Evolutionary conservation across 139 green algal species (phyloP).

Genomic region (Chlamydomonas sphaeroides): DNA sequence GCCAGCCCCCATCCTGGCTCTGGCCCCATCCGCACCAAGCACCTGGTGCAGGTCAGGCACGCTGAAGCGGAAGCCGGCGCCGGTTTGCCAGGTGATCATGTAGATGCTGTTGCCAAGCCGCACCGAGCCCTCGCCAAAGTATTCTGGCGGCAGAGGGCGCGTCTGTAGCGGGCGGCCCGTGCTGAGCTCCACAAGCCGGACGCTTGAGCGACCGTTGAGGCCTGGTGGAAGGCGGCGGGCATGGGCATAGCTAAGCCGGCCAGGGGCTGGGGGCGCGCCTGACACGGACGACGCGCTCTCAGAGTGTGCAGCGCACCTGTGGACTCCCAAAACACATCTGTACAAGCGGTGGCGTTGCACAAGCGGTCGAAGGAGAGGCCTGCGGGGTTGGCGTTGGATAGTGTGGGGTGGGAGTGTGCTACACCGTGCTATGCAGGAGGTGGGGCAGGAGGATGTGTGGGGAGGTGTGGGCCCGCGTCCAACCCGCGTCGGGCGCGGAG

Average conservation of each 20-base stretch:
- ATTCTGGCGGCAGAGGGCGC: too few species aligned
- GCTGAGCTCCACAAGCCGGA: too few species aligned
- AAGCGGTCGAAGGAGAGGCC: constrained; percentile 74
- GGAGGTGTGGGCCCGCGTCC: too few species aligned
- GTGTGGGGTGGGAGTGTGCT: too few species aligned
- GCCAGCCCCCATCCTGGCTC: too few species aligned
- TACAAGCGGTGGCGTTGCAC: constrained; percentile 59
- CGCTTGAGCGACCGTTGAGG: constrained; percentile 75
- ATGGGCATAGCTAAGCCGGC: too few species aligned
- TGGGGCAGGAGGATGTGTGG: too few species aligned
- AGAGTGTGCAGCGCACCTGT: constrained; percentile 63
- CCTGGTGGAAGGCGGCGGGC: constrained; percentile 48
- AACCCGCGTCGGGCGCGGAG: too few species aligned
- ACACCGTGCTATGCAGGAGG: too few species aligned
- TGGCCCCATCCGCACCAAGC: too few species aligned
- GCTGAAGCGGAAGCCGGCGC: constrained; percentile 51
- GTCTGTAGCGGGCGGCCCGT: too few species aligned
- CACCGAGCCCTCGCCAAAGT: constrained; percentile 87
- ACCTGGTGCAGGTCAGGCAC: constrained; percentile 51
- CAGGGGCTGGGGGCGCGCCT: background rate
- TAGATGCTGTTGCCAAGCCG: constrained; percentile 72
- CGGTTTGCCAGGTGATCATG: constrained; percentile 78
- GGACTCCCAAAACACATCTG: constrained; percentile 82
- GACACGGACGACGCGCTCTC: background rate
- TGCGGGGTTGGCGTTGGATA: too few species aligned